phyloP scores from a whole-genome alignment of 2,329 filamentous ascomycete genomes.

The Penicillium sp. region DNA sequence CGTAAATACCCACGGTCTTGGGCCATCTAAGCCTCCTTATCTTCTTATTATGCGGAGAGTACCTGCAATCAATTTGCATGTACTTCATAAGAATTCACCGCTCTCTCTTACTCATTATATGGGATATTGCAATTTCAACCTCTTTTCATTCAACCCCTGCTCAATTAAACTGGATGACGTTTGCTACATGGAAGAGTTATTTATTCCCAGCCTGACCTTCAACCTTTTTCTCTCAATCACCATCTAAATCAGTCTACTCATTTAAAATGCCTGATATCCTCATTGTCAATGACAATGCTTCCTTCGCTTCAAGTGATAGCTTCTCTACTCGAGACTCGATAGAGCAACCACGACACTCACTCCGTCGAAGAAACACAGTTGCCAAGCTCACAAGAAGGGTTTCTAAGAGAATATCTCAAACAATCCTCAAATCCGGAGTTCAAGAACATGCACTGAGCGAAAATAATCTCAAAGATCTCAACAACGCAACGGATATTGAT shows the following conservation, averaged over 20 bases:
- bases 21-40: not conserved
- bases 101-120: no score
- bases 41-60: constrained; percentile 1
- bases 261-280: constrained; percentile 12
- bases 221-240: not conserved
- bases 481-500: not conserved
- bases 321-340: constrained; percentile 9
- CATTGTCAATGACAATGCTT: constrained; percentile 16
- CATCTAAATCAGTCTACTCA: not conserved
- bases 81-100: no score
- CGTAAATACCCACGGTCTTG: not conserved
- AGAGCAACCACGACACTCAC: not conserved
- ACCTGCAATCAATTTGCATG: not conserved
- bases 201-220: not conserved
- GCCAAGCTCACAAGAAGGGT: constrained; percentile 15
- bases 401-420: constrained; percentile 17
- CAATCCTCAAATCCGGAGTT: not conserved
- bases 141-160: not conserved
- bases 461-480: constrained; percentile 13
- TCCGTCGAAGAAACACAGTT: constrained; percentile 15
- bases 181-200: not conserved
- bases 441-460: constrained; percentile 11
- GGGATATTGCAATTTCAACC: not conserved
- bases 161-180: no score
- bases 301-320: constrained; percentile 11